Conservation (phyloP, 169 alveolate species). For the Eimeria necatrix region DNA sequence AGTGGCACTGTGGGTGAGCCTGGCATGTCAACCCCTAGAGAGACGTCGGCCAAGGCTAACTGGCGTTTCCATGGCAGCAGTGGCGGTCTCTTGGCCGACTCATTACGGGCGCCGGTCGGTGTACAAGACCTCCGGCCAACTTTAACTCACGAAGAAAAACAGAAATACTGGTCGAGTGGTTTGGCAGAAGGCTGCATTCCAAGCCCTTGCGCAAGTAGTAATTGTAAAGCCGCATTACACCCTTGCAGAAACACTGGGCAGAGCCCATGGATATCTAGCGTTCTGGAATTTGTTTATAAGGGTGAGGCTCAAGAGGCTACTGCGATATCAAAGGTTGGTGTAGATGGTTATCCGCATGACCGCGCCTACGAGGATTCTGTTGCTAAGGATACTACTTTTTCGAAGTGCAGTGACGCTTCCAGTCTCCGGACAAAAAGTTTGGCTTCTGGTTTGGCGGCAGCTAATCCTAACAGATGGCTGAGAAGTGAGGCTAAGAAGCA, state of each 20-base stretch:
- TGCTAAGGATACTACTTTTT: not conserved
- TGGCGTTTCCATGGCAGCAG: conserved; percentile 20
- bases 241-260: not conserved
- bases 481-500: not conserved
- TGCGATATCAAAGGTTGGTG: not conserved
- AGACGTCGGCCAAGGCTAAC: not conserved
- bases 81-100: conserved; percentile 1
- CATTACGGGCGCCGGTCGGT: not conserved
- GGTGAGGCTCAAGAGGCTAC: not conserved
- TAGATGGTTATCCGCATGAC: not conserved
- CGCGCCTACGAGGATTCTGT: not conserved
- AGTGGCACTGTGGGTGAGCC: conserved; percentile 1
- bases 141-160: not conserved
- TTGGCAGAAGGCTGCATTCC: not conserved
- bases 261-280: not conserved
- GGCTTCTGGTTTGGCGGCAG: not conserved
- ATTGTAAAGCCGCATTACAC: not conserved
- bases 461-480: conserved; percentile 8
- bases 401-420: not conserved
- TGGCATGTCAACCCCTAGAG: not conserved
- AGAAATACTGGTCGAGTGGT: not conserved
- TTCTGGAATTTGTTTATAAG: conserved; percentile 25
- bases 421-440: not conserved
- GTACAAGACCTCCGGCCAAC: not conserved
- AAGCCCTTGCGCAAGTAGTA: not conserved